Evolutionary conservation across 805 yeast genomes (phyloP), one percentile per base, ranked within the genome.

Genomic region (Yarrowia hollandica): DNA sequence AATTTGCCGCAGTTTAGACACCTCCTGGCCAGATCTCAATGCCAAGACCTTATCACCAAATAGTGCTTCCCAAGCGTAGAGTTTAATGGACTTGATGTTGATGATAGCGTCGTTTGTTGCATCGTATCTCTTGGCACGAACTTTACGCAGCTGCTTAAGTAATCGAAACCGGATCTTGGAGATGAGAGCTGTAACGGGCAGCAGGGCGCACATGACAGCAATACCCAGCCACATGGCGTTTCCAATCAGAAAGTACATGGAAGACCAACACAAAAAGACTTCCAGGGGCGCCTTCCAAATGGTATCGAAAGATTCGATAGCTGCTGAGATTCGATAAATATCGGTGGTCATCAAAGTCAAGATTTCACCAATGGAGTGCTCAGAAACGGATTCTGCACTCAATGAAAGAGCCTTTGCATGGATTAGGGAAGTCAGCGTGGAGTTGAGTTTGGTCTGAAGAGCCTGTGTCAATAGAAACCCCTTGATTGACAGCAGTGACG

Each of bases 201-300:
- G 82, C 80, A 90, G 82, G 25, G 89, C 67, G 3, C 84, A 68
- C 82, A 91, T 82, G 60, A 90, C 81, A 21, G 79, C 68, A 21
- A 91, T 94, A 71, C 96, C 97, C 37, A 90, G 82, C 96, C 96
- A 89, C 96, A 90, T 90, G 16, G 94, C 81, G 62, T 84, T 82
- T 35, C 97, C 97, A 61, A 91, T 72, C 41, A 91, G 73, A 5
- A 81, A 79, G 71, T 90, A 81, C 59, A 91, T 76, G 0, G 94
- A 84, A 42, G 79, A 71, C 63, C 92, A 77, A 76, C 97, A 90
- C 61, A 91, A 72, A 22, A 79, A 67, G 64, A 91, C 83, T 73
- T 91, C 97, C 73, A 90, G 86, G 0, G 97, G 97, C 44, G 96
- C 96, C 1, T 96, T 89, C 96, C 96, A 90, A 54, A 88, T 76